Evolutionary conservation across 2,329 filamentous ascomycete genomes (phyloP).

Genomic region (Colletotrichum sp.): DNA sequence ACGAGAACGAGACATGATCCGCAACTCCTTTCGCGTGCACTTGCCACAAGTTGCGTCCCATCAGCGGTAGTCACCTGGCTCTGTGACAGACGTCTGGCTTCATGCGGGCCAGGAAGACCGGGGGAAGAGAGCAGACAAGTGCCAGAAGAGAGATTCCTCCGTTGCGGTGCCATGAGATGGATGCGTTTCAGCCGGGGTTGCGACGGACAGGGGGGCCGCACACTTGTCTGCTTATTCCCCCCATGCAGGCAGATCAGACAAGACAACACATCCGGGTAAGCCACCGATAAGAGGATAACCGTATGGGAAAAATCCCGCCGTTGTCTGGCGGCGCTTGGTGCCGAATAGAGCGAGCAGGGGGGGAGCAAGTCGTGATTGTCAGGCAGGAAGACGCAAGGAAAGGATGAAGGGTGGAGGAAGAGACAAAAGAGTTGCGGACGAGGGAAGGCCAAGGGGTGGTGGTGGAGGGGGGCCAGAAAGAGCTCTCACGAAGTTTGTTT

Average conservation of each 20-base stretch:
- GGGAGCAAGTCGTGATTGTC: neutral
- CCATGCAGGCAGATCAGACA: neutral
- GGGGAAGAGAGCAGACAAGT: neutral
- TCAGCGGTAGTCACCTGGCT: neutral
- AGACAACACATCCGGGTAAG: neutral
- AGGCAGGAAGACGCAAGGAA: neutral
- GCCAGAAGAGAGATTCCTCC: neutral
- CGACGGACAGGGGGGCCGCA: neutral
- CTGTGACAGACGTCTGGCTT: constrained; percentile 3
- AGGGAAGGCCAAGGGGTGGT: neutral
- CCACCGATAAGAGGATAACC: neutral
- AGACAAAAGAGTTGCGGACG: neutral
- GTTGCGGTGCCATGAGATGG: neutral
- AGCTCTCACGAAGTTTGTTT: constrained; percentile 19
- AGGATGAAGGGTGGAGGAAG: neutral
- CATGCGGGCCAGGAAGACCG: neutral
- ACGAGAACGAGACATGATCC: neutral
- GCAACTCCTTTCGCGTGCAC: constrained; percentile 1
- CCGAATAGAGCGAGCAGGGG: neutral
- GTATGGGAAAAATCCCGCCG: too few species aligned
- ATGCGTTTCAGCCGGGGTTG: constrained; percentile 12
- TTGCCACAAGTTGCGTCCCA: neutral
- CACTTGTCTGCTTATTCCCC: neutral
- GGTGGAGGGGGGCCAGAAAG: neutral
- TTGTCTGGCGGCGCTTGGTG: neutral